Evolutionary conservation across 2,329 filamentous ascomycete species (phyloP).

Genomic region (Verticillium klebahnii): DNA sequence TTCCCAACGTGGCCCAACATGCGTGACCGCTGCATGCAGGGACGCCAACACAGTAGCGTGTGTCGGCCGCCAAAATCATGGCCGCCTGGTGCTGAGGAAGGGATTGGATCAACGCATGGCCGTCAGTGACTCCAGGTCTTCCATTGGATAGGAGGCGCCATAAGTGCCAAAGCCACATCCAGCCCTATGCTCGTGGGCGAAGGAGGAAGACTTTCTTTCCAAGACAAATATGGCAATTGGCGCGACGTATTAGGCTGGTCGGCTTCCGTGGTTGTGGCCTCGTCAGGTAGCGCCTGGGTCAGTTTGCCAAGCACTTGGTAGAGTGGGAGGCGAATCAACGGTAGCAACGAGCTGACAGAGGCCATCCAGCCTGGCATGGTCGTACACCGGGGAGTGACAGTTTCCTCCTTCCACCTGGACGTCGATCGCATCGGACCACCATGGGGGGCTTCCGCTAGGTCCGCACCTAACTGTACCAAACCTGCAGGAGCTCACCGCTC

Average conservation of each 20-base stretch:
- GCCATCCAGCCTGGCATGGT: background rate
- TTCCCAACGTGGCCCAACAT: background rate
- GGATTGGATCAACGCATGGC: too few relatives aligned
- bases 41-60: background rate
- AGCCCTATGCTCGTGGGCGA: too few relatives aligned
- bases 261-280: too few relatives aligned
- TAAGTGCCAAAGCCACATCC: too few relatives aligned
- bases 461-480: background rate
- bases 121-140: too few relatives aligned
- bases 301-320: too few relatives aligned
- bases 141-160: too few relatives aligned
- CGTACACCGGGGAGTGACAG: background rate
- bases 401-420: background rate
- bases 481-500: background rate
- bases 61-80: background rate
- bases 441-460: background rate
- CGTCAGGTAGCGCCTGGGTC: too few relatives aligned
- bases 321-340: too few relatives aligned
- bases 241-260: too few relatives aligned
- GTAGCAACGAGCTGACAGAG: background rate
- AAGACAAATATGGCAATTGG: too few relatives aligned
- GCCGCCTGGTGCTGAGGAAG: background rate
- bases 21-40: background rate
- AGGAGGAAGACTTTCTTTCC: too few relatives aligned
- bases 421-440: background rate